Conservation (phyloP, 2,329 filamentous ascomycete genomes). For the Fusarium humuli region DNA sequence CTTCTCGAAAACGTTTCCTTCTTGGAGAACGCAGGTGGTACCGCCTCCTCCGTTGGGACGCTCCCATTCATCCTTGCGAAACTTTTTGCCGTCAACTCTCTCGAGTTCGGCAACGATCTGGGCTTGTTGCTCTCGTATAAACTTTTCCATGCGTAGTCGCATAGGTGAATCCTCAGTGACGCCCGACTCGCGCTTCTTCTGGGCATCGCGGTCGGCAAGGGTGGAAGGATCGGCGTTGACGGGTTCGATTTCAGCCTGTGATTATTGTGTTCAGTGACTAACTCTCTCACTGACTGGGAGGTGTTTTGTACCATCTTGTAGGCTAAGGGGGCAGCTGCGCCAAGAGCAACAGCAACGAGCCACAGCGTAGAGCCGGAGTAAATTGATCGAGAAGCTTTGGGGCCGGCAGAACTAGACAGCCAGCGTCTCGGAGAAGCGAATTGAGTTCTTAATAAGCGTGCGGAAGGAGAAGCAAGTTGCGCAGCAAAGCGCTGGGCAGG, state of each 20-base stretch:
- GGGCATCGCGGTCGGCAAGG: constrained; percentile 86
- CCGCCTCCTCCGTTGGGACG: constrained; percentile 91
- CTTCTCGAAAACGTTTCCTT: constrained; percentile 98
- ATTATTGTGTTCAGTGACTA: constrained; percentile 31
- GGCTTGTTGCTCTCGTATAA: constrained; percentile 93
- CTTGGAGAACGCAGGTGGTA: constrained; percentile 93
- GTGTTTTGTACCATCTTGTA: constrained; percentile 67
- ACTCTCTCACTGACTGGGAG: background rate
- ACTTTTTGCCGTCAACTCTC: constrained; percentile 83
- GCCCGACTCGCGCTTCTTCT: constrained; percentile 76
- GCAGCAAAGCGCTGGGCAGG: constrained; percentile 48
- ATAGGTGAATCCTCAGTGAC: constrained; percentile 86
- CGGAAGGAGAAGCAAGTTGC: constrained; percentile 45
- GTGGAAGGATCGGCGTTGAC: constrained; percentile 70
- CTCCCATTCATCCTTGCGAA: constrained; percentile 87
- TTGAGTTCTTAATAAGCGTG: constrained; percentile 43
- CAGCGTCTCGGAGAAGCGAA: constrained; percentile 44
- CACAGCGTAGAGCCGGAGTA: constrained; percentile 43
- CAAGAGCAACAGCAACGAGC: constrained; percentile 58
- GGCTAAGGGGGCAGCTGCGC: constrained; percentile 63
- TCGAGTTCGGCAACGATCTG: constrained; percentile 87
- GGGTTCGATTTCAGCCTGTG: constrained; percentile 57
- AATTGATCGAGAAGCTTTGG: constrained; percentile 35
- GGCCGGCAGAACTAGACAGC: constrained; percentile 43
- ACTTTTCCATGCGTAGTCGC: constrained; percentile 96